Percentiles rank a stretch among this genome's conserved stretches.
These are phyloP conservation scores for Abrus pulchellus DNA, from an alignment of 306 rosid genomes.

Conservation along the genomic window DNA sequence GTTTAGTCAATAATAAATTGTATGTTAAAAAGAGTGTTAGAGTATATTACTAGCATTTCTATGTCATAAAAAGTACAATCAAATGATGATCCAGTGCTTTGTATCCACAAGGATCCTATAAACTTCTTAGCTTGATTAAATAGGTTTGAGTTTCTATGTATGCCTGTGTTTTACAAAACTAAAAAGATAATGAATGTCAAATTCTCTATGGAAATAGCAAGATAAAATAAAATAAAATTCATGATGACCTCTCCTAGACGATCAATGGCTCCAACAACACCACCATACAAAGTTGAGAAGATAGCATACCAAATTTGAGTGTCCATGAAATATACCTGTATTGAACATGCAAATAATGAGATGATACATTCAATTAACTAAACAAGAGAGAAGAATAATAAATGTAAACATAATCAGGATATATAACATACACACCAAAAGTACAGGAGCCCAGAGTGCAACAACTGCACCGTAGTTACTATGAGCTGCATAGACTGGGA, in stretches of 20 bases:
- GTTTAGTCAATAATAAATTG: background rate
- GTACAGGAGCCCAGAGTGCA: constrained; percentile 88
- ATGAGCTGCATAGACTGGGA: constrained; percentile 65
- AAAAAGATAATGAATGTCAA: constrained; percentile 35
- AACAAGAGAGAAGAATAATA: constrained; percentile 38
- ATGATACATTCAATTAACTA: constrained; percentile 42
- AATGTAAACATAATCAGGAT: constrained; percentile 42
- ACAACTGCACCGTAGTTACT: constrained; percentile 76
- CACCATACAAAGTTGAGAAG: constrained; percentile 85
- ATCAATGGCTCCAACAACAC: constrained; percentile 89
- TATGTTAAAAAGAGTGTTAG: background rate
- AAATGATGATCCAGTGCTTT: constrained; percentile 31
- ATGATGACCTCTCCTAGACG: constrained; percentile 94
- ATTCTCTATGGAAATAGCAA: constrained; percentile 21
- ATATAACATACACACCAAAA: constrained; percentile 68
- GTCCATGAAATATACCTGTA: constrained; percentile 98
- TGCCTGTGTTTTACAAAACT: background rate
- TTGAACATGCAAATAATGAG: constrained; percentile 49
- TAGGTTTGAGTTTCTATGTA: constrained; percentile 5
- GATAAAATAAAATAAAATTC: constrained; percentile 23
- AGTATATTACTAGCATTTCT: background rate
- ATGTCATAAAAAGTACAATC: constrained; percentile 19
- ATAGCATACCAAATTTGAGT: constrained; percentile 95
- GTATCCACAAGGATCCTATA: constrained; percentile 27
- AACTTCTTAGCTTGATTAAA: constrained; percentile 32